These are phyloP conservation scores for Acanthamoeba culbertsoni DNA, from an alignment of 208 protist genomes.

Conservation along the genomic window DNA sequence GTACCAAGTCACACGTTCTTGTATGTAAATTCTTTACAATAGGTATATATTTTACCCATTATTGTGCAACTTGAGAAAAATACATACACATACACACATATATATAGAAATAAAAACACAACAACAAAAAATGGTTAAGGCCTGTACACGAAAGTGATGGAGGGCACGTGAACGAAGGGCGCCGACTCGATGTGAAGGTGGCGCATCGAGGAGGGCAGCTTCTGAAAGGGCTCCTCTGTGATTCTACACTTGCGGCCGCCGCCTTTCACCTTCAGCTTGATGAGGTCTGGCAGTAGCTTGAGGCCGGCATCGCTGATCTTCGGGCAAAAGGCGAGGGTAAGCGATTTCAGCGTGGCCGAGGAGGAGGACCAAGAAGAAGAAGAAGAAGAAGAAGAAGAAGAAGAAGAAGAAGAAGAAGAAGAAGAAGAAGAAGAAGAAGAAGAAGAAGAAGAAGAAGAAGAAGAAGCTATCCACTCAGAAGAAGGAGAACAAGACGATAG, in stretches of 20 bases:
- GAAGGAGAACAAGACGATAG: background rate
- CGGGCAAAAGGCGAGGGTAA: constrained; percentile 24
- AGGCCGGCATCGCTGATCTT: background rate
- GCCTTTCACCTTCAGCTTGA: background rate
- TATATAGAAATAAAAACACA: background rate
- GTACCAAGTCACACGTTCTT: no score
- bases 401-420: no score
- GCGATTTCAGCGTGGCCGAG: background rate
- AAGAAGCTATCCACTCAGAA: no score
- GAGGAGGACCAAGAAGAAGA: no score
- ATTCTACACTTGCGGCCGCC: constrained; percentile 2
- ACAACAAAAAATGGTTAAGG: background rate
- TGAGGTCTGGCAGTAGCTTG: background rate
- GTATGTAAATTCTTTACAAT: background rate
- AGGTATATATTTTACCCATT: background rate
- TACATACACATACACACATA: background rate
- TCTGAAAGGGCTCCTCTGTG: background rate
- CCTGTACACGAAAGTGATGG: background rate
- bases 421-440: no score
- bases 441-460: no score
- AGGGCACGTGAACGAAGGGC: background rate
- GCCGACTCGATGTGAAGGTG: background rate
- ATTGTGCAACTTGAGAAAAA: background rate
- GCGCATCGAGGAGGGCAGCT: background rate
- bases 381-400: no score